phyloP scores from a whole-genome alignment of 805 yeast genomes.

The Candida methanosorbosa region DNA sequence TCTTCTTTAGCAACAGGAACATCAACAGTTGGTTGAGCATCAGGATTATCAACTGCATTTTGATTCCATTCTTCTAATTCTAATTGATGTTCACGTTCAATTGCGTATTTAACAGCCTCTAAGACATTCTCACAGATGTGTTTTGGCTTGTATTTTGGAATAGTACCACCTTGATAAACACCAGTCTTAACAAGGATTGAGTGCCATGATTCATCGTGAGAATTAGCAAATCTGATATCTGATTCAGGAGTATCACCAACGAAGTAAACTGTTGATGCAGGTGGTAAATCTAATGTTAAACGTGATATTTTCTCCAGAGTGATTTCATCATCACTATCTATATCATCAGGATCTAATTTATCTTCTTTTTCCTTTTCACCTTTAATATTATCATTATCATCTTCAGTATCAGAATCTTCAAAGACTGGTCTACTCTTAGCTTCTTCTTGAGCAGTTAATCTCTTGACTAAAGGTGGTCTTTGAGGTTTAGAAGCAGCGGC shows the following conservation, averaged over 20 bases:
- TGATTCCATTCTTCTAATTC: slow-evolving; percentile 71
- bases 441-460: slow-evolving; percentile 5
- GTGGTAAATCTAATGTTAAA: slow-evolving; percentile 53
- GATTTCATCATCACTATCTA: slow-evolving; percentile 31
- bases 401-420: slow-evolving; percentile 24
- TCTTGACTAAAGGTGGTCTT: slow-evolving; percentile 3
- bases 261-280: slow-evolving; percentile 79
- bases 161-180: slow-evolving; percentile 74
- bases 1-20: slow-evolving; percentile 42
- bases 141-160: slow-evolving; percentile 73
- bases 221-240: slow-evolving; percentile 80
- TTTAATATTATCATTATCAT: slow-evolving; percentile 18
- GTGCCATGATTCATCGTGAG: slow-evolving; percentile 78
- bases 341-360: too few species aligned
- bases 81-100: slow-evolving; percentile 67
- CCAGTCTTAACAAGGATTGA: slow-evolving; percentile 83
- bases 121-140: slow-evolving; percentile 64
- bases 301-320: slow-evolving; percentile 36
- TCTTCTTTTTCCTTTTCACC: slow-evolving; percentile 12
- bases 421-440: slow-evolving; percentile 10
- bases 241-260: slow-evolving; percentile 90
- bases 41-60: slow-evolving; percentile 17
- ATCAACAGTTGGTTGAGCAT: slow-evolving; percentile 34
- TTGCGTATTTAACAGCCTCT: slow-evolving; percentile 77
- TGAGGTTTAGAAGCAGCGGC: too few species aligned